Percentiles rank a stretch among this genome's conserved stretches.
Evolutionary conservation across 2,329 filamentous ascomycete genomes (phyloP).

Genomic region (Drechslerella stenobrocha): DNA sequence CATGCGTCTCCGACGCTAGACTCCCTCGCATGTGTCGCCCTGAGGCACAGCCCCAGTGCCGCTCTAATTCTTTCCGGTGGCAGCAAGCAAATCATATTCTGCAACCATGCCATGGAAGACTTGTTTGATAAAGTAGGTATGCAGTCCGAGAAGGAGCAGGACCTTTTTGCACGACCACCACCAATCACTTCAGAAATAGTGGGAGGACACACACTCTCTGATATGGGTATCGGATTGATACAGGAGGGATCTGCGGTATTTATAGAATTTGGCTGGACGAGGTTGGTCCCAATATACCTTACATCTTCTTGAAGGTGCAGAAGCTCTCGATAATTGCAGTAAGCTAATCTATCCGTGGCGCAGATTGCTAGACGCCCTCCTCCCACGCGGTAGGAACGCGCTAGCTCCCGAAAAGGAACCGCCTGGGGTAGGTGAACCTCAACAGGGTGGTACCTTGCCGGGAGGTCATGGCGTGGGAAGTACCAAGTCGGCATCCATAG

Average conservation of each 20-base stretch:
- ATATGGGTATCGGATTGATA: constrained; percentile 43
- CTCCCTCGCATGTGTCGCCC: constrained; percentile 20
- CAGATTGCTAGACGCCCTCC: neutral
- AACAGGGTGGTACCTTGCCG: too few species aligned
- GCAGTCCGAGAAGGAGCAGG: constrained; percentile 29
- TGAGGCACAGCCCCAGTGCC: constrained; percentile 33
- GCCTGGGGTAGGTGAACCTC: neutral
- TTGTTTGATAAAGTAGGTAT: constrained; percentile 26
- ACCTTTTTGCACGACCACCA: constrained; percentile 22
- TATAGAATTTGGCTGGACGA: constrained; percentile 38
- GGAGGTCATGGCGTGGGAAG: too few species aligned
- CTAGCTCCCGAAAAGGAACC: neutral
- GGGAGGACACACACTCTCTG: constrained; percentile 30
- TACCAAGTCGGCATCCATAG: constrained; percentile 28
- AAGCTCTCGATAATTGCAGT: too few species aligned
- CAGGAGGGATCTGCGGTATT: constrained; percentile 43
- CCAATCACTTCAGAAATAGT: constrained; percentile 34
- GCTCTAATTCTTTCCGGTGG: constrained; percentile 24
- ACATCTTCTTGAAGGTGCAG: neutral
- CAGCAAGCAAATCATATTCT: constrained; percentile 39
- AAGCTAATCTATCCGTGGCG: too few species aligned
- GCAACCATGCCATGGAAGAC: constrained; percentile 43
- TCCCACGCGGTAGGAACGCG: neutral
- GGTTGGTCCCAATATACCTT: constrained; percentile 10
- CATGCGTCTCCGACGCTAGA: constrained; percentile 41